Evolutionary conservation across 2,329 filamentous ascomycete species (phyloP), one percentile per base, ranked within the genome.

Genomic region (Mariannaea sp.): DNA sequence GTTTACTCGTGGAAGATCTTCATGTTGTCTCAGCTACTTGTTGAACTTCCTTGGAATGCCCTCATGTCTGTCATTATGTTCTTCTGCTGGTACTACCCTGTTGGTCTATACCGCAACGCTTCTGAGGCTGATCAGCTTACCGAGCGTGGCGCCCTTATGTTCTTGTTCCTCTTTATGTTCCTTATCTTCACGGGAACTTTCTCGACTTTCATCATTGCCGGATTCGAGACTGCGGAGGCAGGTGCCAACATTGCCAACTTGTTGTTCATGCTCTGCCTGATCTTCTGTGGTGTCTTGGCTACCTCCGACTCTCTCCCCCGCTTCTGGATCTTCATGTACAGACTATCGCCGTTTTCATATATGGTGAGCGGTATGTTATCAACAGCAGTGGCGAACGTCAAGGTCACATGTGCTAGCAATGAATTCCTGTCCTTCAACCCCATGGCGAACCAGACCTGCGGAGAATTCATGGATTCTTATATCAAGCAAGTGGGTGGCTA

Each of bases 1-100:
- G 85, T 89, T 0, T 95, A 95, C 72, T 85, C 84, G 45, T 95
- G 90, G 91, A 85, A 88, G 68, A 84, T 90, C 5, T 95, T 95
- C 68, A 89, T 95, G 80, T 76, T 93, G 24, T 85, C 87, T 53
- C 89, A 92, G 70, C 88, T 96, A 59, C 74, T 92, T 24, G 90
- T 93, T 54, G 92, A 96, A 70, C 75, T 96, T 2, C 90, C 91
- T 0, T 96, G 89, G 86, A 91, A 95, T 68, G 81, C 85, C 0
- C 72, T 94, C 36, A 87, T 89, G 80, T 83, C 85, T 3, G 79
- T 86, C n/a, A 74, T 95, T 59, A 87, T 92, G 76, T 96, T 79
- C 77, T 80, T 90, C 66, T 86, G 80, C 70, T 93, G 89, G 83
- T 96, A 96, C 77, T 96, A 92, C 69, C 90, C 91, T 1, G 83